Conservation (phyloP, 2,329 filamentous ascomycete genomes). For the Colletotrichum truncatum region DNA sequence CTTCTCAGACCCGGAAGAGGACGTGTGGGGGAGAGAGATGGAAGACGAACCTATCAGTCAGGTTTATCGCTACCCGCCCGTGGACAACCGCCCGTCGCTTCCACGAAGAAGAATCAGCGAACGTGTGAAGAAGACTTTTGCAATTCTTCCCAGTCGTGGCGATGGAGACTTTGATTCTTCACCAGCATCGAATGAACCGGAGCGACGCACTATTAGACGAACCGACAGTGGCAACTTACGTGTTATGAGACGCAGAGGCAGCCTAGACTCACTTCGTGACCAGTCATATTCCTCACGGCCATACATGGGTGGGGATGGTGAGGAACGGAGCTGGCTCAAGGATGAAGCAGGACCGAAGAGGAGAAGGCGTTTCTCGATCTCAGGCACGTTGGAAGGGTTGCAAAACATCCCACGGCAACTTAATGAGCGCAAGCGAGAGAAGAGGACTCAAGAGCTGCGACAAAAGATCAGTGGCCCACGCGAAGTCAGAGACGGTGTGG, state of each 20-base stretch:
- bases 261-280: conserved; percentile 51
- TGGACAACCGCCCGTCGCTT: conserved; percentile 56
- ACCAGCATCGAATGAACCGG: conserved; percentile 43
- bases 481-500: conserved; percentile 67
- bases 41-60: conserved; percentile 48
- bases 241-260: conserved; percentile 64
- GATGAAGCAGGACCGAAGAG: conserved; percentile 30
- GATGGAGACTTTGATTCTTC: conserved; percentile 45
- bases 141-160: conserved; percentile 63
- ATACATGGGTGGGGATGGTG: conserved; percentile 36
- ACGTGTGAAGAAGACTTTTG: conserved; percentile 67
- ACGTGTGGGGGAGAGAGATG: conserved; percentile 40
- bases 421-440: conserved; percentile 67
- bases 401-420: conserved; percentile 63
- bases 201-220: conserved; percentile 67
- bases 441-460: conserved; percentile 65
- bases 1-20: conserved; percentile 48
- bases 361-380: conserved; percentile 48
- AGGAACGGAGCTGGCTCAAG: conserved; percentile 37
- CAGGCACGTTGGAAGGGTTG: conserved; percentile 60
- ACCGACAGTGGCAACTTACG: conserved; percentile 68
- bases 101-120: conserved; percentile 60
- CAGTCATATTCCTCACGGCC: conserved; percentile 40
- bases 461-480: conserved; percentile 68
- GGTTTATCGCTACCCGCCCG: conserved; percentile 56